Evolutionary conservation across 1,284 basidiomycete species (phyloP).

Genomic region (Marasmius fiardii): DNA sequence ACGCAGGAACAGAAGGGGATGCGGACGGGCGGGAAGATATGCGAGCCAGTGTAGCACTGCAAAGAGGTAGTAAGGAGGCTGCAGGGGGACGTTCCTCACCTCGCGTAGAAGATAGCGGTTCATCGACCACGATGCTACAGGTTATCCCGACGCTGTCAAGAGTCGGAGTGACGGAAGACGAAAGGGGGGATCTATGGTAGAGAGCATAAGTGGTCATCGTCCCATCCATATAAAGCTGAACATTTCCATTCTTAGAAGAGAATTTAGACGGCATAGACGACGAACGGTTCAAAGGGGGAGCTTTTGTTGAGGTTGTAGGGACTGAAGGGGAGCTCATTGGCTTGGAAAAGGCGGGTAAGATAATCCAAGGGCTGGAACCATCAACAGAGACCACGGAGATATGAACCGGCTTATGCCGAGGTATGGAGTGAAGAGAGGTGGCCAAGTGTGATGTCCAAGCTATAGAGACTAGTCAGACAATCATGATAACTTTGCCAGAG

Average conservation of each 20-base stretch:
- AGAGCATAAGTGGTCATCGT: constrained; percentile 52
- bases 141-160: constrained; percentile 30
- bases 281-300: constrained; percentile 6
- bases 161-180: constrained; percentile 34
- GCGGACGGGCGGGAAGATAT: constrained; percentile 41
- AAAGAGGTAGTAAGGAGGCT: constrained; percentile 46
- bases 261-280: constrained; percentile 6
- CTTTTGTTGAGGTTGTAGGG: constrained; percentile 1
- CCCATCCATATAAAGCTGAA: constrained; percentile 40
- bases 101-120: constrained; percentile 13
- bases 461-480: constrained; percentile 25
- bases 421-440: constrained; percentile 27
- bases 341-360: constrained; percentile 27
- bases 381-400: constrained; percentile 57
- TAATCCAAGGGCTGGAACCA: constrained; percentile 50
- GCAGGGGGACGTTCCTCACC: constrained; percentile 21
- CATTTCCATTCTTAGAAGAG: constrained; percentile 20
- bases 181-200: constrained; percentile 35
- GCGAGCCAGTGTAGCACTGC: constrained; percentile 53
- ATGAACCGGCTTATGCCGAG: constrained; percentile 43
- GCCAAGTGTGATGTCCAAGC: constrained; percentile 63
- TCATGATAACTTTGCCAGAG: constrained; percentile 1
- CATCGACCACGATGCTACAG: constrained; percentile 32
- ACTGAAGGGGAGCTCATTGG: constrained; percentile 7
- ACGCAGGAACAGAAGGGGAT: constrained; percentile 34